Conservation (phyloP, 164 flowering plant genomes). For the Santalum album region DNA sequence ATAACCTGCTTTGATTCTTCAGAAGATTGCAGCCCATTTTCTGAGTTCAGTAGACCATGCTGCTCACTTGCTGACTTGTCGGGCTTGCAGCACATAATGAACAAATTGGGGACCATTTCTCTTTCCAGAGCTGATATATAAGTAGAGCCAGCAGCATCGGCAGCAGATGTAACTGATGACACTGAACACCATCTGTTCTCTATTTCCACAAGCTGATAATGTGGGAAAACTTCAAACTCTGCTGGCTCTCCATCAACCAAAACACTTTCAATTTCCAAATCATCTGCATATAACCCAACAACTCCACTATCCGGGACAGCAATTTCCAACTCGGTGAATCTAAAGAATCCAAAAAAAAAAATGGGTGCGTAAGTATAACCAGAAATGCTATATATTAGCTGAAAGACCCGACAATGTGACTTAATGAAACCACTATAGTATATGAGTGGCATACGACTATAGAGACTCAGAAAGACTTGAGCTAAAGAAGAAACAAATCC, state of each 20-base stretch:
- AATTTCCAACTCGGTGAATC: slow-evolving; percentile 72
- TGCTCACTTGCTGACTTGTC: slow-evolving; percentile 22
- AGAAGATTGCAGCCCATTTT: slow-evolving; percentile 29
- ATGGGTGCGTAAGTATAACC: neutral
- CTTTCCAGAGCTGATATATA: slow-evolving; percentile 60
- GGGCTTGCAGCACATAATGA: slow-evolving; percentile 51
- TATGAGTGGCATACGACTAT: no score
- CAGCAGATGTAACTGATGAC: slow-evolving; percentile 55
- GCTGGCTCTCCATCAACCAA: slow-evolving; percentile 77
- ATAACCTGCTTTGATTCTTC: slow-evolving; percentile 52
- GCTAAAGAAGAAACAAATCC: no score
- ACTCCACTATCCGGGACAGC: slow-evolving; percentile 77
- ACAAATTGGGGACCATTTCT: slow-evolving; percentile 67
- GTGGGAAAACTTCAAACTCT: slow-evolving; percentile 64
- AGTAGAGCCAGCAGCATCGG: slow-evolving; percentile 69
- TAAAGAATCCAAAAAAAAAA: slow-evolving; percentile 11
- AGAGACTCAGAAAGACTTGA: no score
- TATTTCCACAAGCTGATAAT: slow-evolving; percentile 39
- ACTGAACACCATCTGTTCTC: slow-evolving; percentile 67
- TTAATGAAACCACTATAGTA: no score
- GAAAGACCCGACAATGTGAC: no score
- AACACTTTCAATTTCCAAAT: slow-evolving; percentile 66
- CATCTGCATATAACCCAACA: slow-evolving; percentile 81
- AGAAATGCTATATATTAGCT: no score
- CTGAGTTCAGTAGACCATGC: slow-evolving; percentile 21